phyloP scores from a whole-genome alignment of 306 rosid species.

The Ammopiptanthus mongolicus region DNA sequence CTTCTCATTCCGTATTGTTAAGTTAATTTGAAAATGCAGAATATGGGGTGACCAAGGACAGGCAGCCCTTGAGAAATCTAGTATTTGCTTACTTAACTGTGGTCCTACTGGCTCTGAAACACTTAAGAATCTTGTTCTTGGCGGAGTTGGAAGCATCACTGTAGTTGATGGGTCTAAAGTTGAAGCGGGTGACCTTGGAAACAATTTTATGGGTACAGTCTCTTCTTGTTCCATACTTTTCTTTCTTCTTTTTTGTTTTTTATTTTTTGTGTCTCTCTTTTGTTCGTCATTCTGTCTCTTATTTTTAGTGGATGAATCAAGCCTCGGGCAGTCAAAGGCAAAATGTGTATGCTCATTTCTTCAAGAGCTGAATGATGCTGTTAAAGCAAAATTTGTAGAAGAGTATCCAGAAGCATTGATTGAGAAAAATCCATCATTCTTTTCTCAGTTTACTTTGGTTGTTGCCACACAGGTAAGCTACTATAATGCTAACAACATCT shows the following conservation, averaged over 20 bases:
- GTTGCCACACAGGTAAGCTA: slow-evolving; percentile 83
- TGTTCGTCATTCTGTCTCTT: slow-evolving; percentile 5
- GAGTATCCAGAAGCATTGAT: slow-evolving; percentile 79
- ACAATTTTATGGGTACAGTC: slow-evolving; percentile 78
- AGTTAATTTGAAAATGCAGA: slow-evolving; percentile 37
- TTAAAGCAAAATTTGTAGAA: slow-evolving; percentile 88
- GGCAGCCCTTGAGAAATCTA: slow-evolving; percentile 76
- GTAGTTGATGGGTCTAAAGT: slow-evolving; percentile 93
- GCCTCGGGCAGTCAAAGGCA: slow-evolving; percentile 90
- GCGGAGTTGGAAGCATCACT: slow-evolving; percentile 96
- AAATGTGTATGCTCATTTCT: slow-evolving; percentile 91
- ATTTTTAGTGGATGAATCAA: slow-evolving; percentile 66
- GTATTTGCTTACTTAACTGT: slow-evolving; percentile 81
- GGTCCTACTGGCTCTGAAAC: slow-evolving; percentile 99
- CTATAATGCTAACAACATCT: slow-evolving; percentile 6
- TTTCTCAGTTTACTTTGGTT: slow-evolving; percentile 88
- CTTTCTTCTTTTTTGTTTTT: too few relatives aligned
- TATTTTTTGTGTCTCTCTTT: neutral
- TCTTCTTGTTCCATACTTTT: neutral
- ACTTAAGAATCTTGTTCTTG: slow-evolving; percentile 90
- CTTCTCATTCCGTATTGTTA: neutral
- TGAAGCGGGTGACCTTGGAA: slow-evolving; percentile 89
- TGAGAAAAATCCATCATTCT: slow-evolving; percentile 78
- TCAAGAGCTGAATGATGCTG: slow-evolving; percentile 96
- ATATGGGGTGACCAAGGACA: slow-evolving; percentile 91